Evolutionary conservation across 805 yeast species (phyloP), one percentile per base, ranked within the genome.

Genomic region (Candida railenensis): DNA sequence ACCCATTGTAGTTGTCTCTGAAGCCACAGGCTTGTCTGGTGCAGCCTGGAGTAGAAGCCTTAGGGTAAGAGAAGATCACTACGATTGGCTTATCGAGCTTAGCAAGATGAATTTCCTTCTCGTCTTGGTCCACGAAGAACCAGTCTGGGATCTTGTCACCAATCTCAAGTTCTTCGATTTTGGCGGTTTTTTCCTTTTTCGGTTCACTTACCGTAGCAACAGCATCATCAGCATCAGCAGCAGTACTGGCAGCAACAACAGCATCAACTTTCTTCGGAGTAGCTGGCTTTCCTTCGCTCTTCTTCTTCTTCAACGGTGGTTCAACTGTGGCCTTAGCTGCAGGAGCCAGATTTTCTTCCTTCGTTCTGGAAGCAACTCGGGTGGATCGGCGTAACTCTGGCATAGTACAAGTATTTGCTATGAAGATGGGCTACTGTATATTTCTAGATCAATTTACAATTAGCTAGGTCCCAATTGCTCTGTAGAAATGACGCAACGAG

Each of bases 1-100:
- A 77, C 37, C 76, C 70, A 2, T 75, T 71, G 62, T 69, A 83
- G 55, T 80, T 80, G 53, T 80, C 83, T 56, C 94, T 82, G 63
- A 86, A 94, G 0, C 97, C 97, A 62, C 87, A 79, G 2, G 91
- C 97, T 68, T 92, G 99, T 56, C 89, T 80, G 1, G 99, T 92
- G 66, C 99, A 94, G 2, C 99, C 99, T 1, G 97, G 96, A 0
- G 98, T 92, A 21, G 86, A 82, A 0, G 98, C 98, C 59, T 78
- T 85, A 45, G 98, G 98, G 61, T 91, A 92, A 16, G 96, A 87
- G 49, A 73, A 73, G 36, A 73, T 66, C 21, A 73, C 71, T 49
- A 72, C 44, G 44, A 61, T 69, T 19, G 30, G n/a, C 53, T 67
- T 69, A 25, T 65, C 51, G 21, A 59, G 55, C 25, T 53, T 52